Evolutionary conservation across 148 eudicot genomes (phyloP), one percentile per base, ranked within the genome.

Genomic region (Camellia granthamiana): DNA sequence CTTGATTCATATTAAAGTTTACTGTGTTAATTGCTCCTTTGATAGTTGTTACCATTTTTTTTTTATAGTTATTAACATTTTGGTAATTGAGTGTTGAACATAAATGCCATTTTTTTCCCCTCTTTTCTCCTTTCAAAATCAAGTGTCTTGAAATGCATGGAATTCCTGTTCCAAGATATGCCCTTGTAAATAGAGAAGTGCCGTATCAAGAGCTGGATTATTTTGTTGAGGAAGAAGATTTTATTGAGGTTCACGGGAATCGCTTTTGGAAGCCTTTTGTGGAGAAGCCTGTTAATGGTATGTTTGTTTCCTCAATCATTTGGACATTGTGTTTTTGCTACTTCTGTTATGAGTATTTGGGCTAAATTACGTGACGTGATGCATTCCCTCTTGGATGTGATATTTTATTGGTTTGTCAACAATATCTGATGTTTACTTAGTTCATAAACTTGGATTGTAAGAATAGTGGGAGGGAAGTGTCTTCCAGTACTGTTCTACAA

Each of bases 251-350:
- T 63, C 92, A 86, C 60, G 99, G 99, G 49, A 87, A 86, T 67
- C 95, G 95, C 30, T 90, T 96, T 71, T 96, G 91, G 88, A 96
- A 96, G 91, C 99, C 99, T 60, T 96, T 96, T 85, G 99, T 96
- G 83, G 99, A 96, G 89, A 96, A 96, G 78, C 99, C 99, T 80
- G 90, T 96, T 84, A 84, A 92, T 86, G 99, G 99, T 94, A 84
- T 78, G 49, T 21, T n/a, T 69, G 67, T 73, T 41, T 54, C 42
- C 15, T 52, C 10, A 44, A n/a, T 1, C 60, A 58, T n/a, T 18
- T 7, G 7, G 52, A 49, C 5, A 49, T 49, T 14, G 7, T 12
- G 52, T 42, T 47, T 62, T 72, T 68, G 49, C 44, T 15, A 6
- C 16, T 14, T 19, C 23, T 74, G 56, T 14, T 65, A 3, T 77